phyloP scores from a whole-genome alignment of 2,329 filamentous ascomycete species.

The Onygena corvina region DNA sequence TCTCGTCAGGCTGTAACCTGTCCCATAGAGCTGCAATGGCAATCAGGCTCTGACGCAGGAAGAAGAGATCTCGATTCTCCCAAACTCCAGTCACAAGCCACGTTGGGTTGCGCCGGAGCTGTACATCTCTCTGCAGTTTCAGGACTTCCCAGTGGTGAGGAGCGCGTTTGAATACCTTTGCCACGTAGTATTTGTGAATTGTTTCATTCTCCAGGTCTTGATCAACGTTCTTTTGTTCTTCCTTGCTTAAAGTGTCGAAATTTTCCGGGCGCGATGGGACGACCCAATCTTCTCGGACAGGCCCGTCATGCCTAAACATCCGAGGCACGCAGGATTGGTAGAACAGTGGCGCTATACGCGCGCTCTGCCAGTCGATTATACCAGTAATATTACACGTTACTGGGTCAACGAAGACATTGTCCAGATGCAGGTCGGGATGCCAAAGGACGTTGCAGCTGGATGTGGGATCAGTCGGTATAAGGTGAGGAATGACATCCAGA shows the following conservation, averaged over 20 bases:
- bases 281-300: slow-evolving; percentile 23
- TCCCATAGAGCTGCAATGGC: slow-evolving; percentile 19
- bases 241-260: slow-evolving; percentile 19
- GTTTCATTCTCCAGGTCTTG: slow-evolving; percentile 24
- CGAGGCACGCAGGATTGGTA: slow-evolving; percentile 23
- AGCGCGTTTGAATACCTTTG: slow-evolving; percentile 22
- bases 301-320: slow-evolving; percentile 22
- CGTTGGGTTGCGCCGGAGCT: slow-evolving; percentile 22
- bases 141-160: slow-evolving; percentile 23
- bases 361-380: slow-evolving; percentile 26
- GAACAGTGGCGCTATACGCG: slow-evolving; percentile 20
- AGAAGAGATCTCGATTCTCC: slow-evolving; percentile 26
- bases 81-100: slow-evolving; percentile 23
- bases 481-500: slow-evolving; percentile 8
- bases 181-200: slow-evolving; percentile 27
- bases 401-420: slow-evolving; percentile 26
- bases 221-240: slow-evolving; percentile 21
- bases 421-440: slow-evolving; percentile 20
- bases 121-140: slow-evolving; percentile 14
- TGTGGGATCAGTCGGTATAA: not conserved
- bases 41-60: slow-evolving; percentile 19
- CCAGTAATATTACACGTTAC: slow-evolving; percentile 19
- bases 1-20: slow-evolving; percentile 9
- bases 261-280: slow-evolving; percentile 22
- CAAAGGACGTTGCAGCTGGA: not conserved